These are phyloP conservation scores for Zygosaccharomyces lentus DNA, from an alignment of 805 yeast species.

Conservation along the genomic window DNA sequence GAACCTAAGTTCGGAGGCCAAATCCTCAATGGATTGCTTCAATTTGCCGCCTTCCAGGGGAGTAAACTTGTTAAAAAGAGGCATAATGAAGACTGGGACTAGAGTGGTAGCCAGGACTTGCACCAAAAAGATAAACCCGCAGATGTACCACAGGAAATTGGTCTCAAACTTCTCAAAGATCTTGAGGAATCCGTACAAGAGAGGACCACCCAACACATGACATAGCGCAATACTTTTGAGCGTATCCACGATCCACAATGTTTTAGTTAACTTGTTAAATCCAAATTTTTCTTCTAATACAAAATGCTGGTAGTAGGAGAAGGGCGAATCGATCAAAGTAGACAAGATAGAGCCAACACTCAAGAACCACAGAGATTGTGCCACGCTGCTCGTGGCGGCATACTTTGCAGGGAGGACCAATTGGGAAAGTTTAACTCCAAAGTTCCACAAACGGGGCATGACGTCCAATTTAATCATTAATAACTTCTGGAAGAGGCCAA, in stretches of 20 bases:
- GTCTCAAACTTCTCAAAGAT: slow-evolving; percentile 79
- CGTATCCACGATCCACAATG: slow-evolving; percentile 68
- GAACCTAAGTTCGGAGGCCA: slow-evolving; percentile 72
- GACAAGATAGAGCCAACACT: slow-evolving; percentile 47
- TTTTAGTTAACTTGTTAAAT: slow-evolving; percentile 77
- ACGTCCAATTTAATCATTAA: slow-evolving; percentile 56
- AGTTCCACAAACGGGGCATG: slow-evolving; percentile 59
- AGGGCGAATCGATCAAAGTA: slow-evolving; percentile 58
- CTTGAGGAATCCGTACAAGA: slow-evolving; percentile 70
- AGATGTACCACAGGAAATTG: slow-evolving; percentile 73
- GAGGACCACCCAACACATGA: slow-evolving; percentile 62
- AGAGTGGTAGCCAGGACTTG: slow-evolving; percentile 73
- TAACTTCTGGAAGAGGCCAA: slow-evolving; percentile 52
- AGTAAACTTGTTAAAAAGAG: slow-evolving; percentile 84
- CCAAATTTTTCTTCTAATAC: slow-evolving; percentile 91
- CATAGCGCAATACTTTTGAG: slow-evolving; percentile 56
- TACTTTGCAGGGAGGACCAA: slow-evolving; percentile 28
- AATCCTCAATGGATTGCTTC: slow-evolving; percentile 70
- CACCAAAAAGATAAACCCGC: slow-evolving; percentile 63
- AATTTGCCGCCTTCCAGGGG: slow-evolving; percentile 90
- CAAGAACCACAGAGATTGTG: slow-evolving; percentile 67
- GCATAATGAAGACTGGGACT: slow-evolving; percentile 82
- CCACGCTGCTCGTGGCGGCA: slow-evolving; percentile 50
- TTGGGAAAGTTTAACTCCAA: slow-evolving; percentile 40
- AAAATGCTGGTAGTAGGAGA: slow-evolving; percentile 71